Percentiles rank a stretch among this genome's conserved stretches.
phyloP scores from a whole-genome alignment of 768 basidiomycete species.

The Tremella fuciformis region DNA sequence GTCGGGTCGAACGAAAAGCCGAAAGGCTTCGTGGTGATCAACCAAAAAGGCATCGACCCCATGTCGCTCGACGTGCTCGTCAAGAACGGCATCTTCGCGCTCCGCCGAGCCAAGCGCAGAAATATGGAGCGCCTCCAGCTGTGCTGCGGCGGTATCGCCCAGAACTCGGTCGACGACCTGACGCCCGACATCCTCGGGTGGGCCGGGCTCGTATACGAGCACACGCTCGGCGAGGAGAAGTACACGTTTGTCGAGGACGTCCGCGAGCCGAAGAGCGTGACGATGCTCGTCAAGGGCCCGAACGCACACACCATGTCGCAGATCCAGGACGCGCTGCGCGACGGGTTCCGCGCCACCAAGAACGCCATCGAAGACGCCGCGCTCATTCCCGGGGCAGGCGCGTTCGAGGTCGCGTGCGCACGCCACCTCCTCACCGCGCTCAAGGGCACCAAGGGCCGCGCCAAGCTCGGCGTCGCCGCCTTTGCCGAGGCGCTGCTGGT shows the following conservation, averaged over 20 bases:
- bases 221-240: constrained; percentile 97
- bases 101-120: constrained; percentile 91
- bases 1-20: constrained; percentile 56
- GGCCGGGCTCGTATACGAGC: constrained; percentile 98
- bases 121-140: constrained; percentile 99
- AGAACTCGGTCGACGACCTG: constrained; percentile 97
- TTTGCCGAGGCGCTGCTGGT: constrained; percentile 91
- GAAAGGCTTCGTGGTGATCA: constrained; percentile 89
- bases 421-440: constrained; percentile 72
- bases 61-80: constrained; percentile 91
- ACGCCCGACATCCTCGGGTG: constrained; percentile 87
- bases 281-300: constrained; percentile 92
- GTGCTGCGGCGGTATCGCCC: constrained; percentile 88
- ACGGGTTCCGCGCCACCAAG: constrained; percentile 93
- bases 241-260: constrained; percentile 97
- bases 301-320: constrained; percentile 94
- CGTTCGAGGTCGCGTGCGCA: constrained; percentile 91
- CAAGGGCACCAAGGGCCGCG: constrained; percentile 85
- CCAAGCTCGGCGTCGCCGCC: constrained; percentile 95
- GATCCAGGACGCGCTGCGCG: constrained; percentile 95
- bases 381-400: constrained; percentile 92
- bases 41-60: constrained; percentile 99
- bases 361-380: constrained; percentile 89
- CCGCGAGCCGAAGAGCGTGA: constrained; percentile 89
- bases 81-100: constrained; percentile 92